Conservation (phyloP, 331 rosid genomes). For the Arachis monticola region DNA sequence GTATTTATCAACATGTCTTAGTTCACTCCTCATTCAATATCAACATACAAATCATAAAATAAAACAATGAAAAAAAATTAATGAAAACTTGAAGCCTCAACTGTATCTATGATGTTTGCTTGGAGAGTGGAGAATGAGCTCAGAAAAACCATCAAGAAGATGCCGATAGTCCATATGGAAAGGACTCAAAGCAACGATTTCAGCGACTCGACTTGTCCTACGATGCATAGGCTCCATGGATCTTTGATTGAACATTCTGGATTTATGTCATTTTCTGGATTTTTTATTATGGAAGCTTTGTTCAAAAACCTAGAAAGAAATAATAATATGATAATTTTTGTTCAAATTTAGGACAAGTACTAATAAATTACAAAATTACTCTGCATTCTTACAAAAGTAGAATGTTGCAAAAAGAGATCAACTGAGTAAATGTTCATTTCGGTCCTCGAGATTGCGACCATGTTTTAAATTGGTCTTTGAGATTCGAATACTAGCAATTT, state of each 20-base stretch:
- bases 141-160: conserved; percentile 40
- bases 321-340: not conserved
- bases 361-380: too few species aligned
- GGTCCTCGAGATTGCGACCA: too few species aligned
- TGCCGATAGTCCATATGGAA: conserved; percentile 60
- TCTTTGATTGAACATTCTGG: conserved; percentile 45
- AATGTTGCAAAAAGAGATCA: too few species aligned
- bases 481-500: too few species aligned
- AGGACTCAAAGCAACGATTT: conserved; percentile 45
- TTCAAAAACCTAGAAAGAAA: conserved; percentile 23
- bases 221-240: conserved; percentile 59
- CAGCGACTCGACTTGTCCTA: conserved; percentile 23
- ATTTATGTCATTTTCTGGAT: conserved; percentile 23
- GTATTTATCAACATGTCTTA: too few species aligned
- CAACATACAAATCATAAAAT: too few species aligned
- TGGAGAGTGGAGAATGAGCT: conserved; percentile 45
- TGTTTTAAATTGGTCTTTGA: too few species aligned
- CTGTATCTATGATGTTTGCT: conserved; percentile 50
- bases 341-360: not conserved
- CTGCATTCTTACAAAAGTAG: too few species aligned
- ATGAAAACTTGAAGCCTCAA: too few species aligned
- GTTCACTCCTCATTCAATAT: too few species aligned
- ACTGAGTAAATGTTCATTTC: too few species aligned
- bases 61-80: too few species aligned
- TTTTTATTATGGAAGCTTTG: conserved; percentile 41